These are phyloP conservation scores for Irpex sp. DNA, from an alignment of 1,284 basidiomycete species.

Conservation along the genomic window DNA sequence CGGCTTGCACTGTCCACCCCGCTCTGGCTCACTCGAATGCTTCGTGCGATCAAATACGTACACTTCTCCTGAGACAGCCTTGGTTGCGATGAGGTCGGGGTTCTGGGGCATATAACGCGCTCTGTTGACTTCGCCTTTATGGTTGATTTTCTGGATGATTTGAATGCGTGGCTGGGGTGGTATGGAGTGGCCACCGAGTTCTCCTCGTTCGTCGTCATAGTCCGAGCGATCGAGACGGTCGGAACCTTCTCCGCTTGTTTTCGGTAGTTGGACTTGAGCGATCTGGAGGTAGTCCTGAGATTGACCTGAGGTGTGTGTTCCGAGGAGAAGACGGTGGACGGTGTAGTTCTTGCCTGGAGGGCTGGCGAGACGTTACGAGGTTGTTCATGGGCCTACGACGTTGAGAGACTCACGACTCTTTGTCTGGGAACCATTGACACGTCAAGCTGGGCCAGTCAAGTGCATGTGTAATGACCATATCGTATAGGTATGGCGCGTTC, in stretches of 20 bases:
- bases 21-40: constrained; percentile 90
- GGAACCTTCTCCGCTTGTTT: constrained; percentile 56
- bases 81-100: constrained; percentile 94
- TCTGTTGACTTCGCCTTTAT: constrained; percentile 94
- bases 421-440: constrained; percentile 99
- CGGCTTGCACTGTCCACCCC: constrained; percentile 81
- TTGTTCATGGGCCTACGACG: not conserved
- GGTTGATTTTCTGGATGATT: constrained; percentile 94
- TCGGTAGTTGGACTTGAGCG: constrained; percentile 91
- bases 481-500: constrained; percentile 96
- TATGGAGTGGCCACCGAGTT: constrained; percentile 84
- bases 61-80: constrained; percentile 88
- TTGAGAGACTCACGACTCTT: constrained; percentile 68
- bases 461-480: constrained; percentile 96
- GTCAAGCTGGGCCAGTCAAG: constrained; percentile 98
- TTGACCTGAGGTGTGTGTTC: constrained; percentile 96
- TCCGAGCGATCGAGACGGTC: constrained; percentile 76
- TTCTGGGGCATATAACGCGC: constrained; percentile 99
- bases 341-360: constrained; percentile 90
- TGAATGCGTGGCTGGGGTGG: constrained; percentile 80
- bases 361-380: constrained; percentile 31
- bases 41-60: constrained; percentile 96
- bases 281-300: constrained; percentile 97
- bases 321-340: constrained; percentile 89
- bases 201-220: constrained; percentile 93